Percentiles rank a stretch among this genome's conserved stretches.
These are phyloP conservation scores for Juglanconis sp. DNA, from an alignment of 2,329 filamentous ascomycete genomes.

Conservation along the genomic window DNA sequence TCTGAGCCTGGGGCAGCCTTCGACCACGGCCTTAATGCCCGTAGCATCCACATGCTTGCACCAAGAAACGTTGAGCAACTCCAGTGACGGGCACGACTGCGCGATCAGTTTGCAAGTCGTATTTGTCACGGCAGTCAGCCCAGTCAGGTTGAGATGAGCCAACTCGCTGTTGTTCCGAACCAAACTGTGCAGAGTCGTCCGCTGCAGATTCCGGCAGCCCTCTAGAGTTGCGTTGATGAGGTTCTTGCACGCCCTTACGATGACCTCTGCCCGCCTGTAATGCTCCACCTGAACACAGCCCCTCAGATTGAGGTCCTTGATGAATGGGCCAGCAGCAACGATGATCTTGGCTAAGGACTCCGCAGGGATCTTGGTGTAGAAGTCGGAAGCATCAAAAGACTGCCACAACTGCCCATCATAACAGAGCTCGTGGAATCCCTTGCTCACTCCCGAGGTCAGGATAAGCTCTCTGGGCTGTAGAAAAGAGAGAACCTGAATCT, in stretches of 20 bases:
- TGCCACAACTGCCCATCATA: conserved; percentile 96
- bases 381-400: conserved; percentile 77
- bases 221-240: conserved; percentile 84
- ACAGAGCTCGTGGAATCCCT: conserved; percentile 75
- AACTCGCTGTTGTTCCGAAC: conserved; percentile 71
- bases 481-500: conserved; percentile 72
- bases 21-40: conserved; percentile 70
- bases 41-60: conserved; percentile 80
- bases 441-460: conserved; percentile 72
- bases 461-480: conserved; percentile 79
- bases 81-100: conserved; percentile 74
- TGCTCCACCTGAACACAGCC: conserved; percentile 88
- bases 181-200: conserved; percentile 73
- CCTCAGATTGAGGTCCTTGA: conserved; percentile 83
- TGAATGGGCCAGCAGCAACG: conserved; percentile 79
- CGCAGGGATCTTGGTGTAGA: conserved; percentile 83
- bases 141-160: conserved; percentile 82
- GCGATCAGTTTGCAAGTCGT: conserved; percentile 83
- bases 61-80: conserved; percentile 88
- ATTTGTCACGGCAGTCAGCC: conserved; percentile 76
- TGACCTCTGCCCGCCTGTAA: conserved; percentile 70
- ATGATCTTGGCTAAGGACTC: conserved; percentile 83
- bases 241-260: conserved; percentile 83
- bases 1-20: conserved; percentile 67
- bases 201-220: conserved; percentile 81